Base-by-base conservation (phyloP, 345 rosid species). In the Excoecaria agallocha region DNA sequence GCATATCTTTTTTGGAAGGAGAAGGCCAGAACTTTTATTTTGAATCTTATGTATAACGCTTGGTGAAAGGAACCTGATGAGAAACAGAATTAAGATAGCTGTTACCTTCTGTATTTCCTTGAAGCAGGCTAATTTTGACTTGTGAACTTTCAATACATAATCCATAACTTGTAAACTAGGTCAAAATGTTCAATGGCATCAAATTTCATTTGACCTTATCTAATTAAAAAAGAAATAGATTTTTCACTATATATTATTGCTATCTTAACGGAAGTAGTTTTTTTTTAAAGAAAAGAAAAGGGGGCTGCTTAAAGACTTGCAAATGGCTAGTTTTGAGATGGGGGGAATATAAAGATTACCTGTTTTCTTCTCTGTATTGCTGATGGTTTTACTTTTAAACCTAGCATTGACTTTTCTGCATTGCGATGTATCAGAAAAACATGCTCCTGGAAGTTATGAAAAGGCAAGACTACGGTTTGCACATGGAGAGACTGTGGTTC, bases 401-500 rank as follows among this genome's bases (percentile, higher is more conserved):
- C 3, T 51, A 56, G 51, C 49, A 22, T 10, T 51, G 35, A 45
- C 37, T n/a, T 65, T 82, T 7, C 41, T 55, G 5, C 25, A 12
- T 63, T 57, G 30, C 25, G 20, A 69, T 61, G 62, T 62, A 81
- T 79, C 81, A 95, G 99, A 89, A 68, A 86, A 91, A 41, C 90
- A 71, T 74, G 75, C 88, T 74, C 85, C 91, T 50, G 98, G 99
- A 77, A 93, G 96, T 82, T 90, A 79, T 63, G 99, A 91, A 72
- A 93, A 89, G 85, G 97, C 93, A 56, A 89, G 98, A 80, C 89
- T 93, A 82, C 87, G 93, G 41, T 91, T 95, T 84, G 99, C 99
- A 4, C 99, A 91, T 89, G 99, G 96, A 0, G 97, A 95, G 84
- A 95, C 99, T 25, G 86, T 95, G 80, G 90, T 95, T 78, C 97